Evolutionary conservation across 176 grass and related monocot species (phyloP).

Genomic region (Dendrocalamus sinicus): DNA sequence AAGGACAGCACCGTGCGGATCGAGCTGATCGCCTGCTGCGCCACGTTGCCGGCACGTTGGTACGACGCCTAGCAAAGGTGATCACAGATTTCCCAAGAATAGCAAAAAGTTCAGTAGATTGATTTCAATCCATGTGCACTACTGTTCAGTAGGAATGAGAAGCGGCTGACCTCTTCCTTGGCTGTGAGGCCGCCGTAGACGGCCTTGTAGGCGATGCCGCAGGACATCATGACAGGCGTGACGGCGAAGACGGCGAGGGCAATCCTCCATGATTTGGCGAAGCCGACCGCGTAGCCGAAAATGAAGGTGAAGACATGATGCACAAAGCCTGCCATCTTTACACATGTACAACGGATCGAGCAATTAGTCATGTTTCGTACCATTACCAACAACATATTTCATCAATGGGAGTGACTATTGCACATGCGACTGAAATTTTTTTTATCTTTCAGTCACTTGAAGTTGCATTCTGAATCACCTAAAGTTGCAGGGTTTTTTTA

Average conservation of each 20-base stretch:
- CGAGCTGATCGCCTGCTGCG: slow-evolving; percentile 73
- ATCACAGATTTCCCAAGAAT: not conserved
- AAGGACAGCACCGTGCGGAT: slow-evolving; percentile 70
- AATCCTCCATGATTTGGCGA: slow-evolving; percentile 63
- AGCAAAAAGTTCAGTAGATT: not conserved
- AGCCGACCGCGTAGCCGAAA: slow-evolving; percentile 67
- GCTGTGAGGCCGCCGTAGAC: slow-evolving; percentile 67
- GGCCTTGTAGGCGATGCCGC: slow-evolving; percentile 66
- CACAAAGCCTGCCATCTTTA: slow-evolving; percentile 63
- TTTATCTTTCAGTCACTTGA: too few relatives aligned
- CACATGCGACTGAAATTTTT: too few relatives aligned
- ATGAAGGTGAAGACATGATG: slow-evolving; percentile 77
- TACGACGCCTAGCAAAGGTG: slow-evolving; percentile 53
- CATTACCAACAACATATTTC: not conserved
- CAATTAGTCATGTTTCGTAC: too few relatives aligned
- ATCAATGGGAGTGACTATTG: too few relatives aligned
- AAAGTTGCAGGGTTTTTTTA: too few relatives aligned
- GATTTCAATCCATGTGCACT: not conserved
- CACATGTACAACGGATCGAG: not conserved
- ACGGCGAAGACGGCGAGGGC: slow-evolving; percentile 60
- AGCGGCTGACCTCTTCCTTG: slow-evolving; percentile 60
- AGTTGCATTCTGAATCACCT: too few relatives aligned
- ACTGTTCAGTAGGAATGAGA: not conserved
- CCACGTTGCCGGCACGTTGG: slow-evolving; percentile 56
- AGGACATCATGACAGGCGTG: slow-evolving; percentile 64